Evolutionary conservation across 371 early-diverging fungal genomes (phyloP), one percentile per base, ranked within the genome.

Genomic region (Funneliformis caledonium): DNA sequence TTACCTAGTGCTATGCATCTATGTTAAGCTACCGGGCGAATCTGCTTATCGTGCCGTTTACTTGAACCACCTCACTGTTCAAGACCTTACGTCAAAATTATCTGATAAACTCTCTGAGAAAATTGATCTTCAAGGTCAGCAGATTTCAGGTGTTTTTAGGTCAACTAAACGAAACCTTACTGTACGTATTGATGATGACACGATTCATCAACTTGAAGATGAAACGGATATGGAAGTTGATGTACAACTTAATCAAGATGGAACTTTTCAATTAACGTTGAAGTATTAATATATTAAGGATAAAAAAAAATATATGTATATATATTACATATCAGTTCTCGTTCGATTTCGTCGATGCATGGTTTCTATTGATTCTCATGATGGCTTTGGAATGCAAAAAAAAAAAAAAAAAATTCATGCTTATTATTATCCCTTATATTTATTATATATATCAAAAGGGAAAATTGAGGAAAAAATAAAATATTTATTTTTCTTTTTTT

Each of bases 211-310:
- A 68, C 87, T 91, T 82, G 78, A 82, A 4, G 91, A 91, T 65
- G 88, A 89, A 74, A 84, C 87, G 60, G 88, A 87, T 72, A 91
- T 91, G 86, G 85, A 84, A 16, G 84, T 90, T 52, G 88, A 88
- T 19, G 87, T 82, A 67, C 83, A 84, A 9, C 84, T 82, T 42
- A 82, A 84, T 50, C 82, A 82, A 43, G 89, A 88, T 80, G 89
- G 87, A 10, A 80, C 82, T 22, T 77, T 86, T 52, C 86, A 86
- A 52, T 78, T 90, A 37, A 82, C 87, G 4, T 83, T 90, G 37
- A 86, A 84, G 37, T 89, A 87, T 75, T 88, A 76, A 86, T 52
- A 16, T 26, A 26, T 52, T 56, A 56, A 56, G 16, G 56, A 56
- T 19, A 56, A 52, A 56, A 56, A 56, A 2, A 52, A 45, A 6